Base-by-base conservation (phyloP, 1,284 basidiomycete genomes). In the Coniferiporia weirii region DNA sequence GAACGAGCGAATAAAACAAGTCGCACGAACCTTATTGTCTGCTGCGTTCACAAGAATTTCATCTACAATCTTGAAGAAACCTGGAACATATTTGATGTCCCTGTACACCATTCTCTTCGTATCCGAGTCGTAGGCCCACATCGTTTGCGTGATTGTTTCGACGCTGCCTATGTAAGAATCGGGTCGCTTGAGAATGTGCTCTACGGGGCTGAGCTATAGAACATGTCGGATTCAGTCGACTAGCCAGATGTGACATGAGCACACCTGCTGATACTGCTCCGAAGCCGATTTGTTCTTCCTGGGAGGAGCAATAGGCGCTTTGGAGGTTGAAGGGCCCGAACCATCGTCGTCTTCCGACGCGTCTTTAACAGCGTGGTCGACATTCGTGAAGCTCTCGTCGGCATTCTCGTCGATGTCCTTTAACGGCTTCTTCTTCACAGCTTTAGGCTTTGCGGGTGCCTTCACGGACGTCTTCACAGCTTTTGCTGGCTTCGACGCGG, bases 11-110 rank as follows among this genome's bases (percentile, higher is more conserved):
- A 15, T 36, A 27, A 50, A 19, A 67, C 70, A 55, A 40, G 15
- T 15, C 15, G 5, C 27, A 40, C 38, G 2, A 64, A 91, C 96
- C 86, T 99, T 99, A 77, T 99, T 98, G 73, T 99, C 97, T 6
- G 97, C 97, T 17, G 97, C 97, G 71, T 99, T 99, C 67, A 99
- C 97, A 5, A 99, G 80, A 68, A 99, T 99, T 76, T 99, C 97
- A 69, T 99, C 97, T 49, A 99, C 90, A 70, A 99, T 99, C 80
- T 99, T 99, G 84, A 97, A 97, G 74, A 99, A 97, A 64, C 96
- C 97, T 0, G 97, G 97, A 1, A 98, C 95, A 70, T 90, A 99
- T 64, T 85, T 92, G 65, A 95, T 91, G 52, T 95, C 87, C 67
- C 87, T 79, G 68, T 85, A 73, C 1, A 85, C 84, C 85, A 97